A percentile compares a stretch with the other conserved stretches of the same genome.
phyloP scores from a whole-genome alignment of 768 basidiomycete species.

The Pleurotus citrinopileatus region DNA sequence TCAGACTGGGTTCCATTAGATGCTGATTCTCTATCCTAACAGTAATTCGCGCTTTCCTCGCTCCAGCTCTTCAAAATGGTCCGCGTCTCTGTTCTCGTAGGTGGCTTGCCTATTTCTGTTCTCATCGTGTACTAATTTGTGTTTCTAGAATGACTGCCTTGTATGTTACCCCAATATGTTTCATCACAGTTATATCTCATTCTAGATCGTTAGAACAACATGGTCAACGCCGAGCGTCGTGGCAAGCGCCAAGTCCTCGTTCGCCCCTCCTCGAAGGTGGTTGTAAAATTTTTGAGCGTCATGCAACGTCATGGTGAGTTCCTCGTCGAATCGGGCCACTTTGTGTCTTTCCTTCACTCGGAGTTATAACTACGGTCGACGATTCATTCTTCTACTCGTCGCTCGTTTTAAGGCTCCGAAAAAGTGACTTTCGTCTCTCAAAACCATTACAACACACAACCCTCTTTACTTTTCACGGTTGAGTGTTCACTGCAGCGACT shows the following conservation, averaged over 20 bases:
- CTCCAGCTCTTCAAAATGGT: too few relatives aligned
- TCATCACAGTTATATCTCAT: not conserved
- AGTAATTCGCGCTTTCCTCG: too few relatives aligned
- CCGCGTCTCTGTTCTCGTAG: constrained; percentile 83
- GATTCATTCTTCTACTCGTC: constrained; percentile 58
- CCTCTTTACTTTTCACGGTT: constrained; percentile 25
- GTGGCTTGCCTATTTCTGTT: constrained; percentile 33
- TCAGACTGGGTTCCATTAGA: constrained; percentile 62
- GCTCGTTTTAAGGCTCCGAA: constrained; percentile 85
- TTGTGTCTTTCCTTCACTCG: constrained; percentile 33
- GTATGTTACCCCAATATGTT: constrained; percentile 16
- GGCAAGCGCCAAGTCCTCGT: constrained; percentile 99
- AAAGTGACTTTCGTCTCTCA: constrained; percentile 52
- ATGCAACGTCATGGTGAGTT: constrained; percentile 97
- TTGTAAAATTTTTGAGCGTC: constrained; percentile 95
- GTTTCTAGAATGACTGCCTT: constrained; percentile 44
- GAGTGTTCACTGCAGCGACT: constrained; percentile 56
- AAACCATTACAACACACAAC: constrained; percentile 62
- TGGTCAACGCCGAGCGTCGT: constrained; percentile 98
- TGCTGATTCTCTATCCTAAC: constrained; percentile 29
- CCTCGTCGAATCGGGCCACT: constrained; percentile 8
- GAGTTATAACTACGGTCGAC: constrained; percentile 87
- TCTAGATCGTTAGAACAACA: constrained; percentile 71
- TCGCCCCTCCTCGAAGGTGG: constrained; percentile 96
- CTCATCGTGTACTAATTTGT: constrained; percentile 4